Conservation (phyloP, 768 basidiomycete genomes). For the Collybia mongolica region DNA sequence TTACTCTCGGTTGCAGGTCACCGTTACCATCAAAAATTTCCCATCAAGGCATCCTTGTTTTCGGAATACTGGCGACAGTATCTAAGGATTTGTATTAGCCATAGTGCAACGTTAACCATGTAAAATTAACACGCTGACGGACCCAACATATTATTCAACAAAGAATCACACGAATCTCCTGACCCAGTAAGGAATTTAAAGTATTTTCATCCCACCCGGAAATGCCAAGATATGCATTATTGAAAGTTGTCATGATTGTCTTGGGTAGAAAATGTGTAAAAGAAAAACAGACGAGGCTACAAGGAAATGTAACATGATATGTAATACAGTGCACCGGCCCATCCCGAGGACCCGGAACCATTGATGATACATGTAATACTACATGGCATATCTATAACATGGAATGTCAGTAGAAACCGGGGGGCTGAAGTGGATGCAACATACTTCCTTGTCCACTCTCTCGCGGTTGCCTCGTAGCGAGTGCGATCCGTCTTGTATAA, state of each 20-base stretch:
- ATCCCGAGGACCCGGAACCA: slow-evolving; percentile 7
- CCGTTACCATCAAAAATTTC: no score
- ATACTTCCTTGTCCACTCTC: slow-evolving; percentile 99
- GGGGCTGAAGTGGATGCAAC: slow-evolving; percentile 2
- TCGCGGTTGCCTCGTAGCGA: slow-evolving; percentile 95
- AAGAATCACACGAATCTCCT: no score
- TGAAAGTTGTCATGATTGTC: slow-evolving; percentile 17
- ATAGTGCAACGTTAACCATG: no score
- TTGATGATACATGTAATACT: slow-evolving; percentile 23
- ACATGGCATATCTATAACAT: slow-evolving; percentile 50
- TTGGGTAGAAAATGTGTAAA: slow-evolving; percentile 15
- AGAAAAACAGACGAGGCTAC: slow-evolving; percentile 13
- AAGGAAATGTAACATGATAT: slow-evolving; percentile 17
- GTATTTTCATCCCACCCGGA: no score
- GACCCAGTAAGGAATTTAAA: no score
- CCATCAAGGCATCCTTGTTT: no score
- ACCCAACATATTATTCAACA: no score
- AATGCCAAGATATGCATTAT: background rate
- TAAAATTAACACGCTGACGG: no score
- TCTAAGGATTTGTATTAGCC: no score
- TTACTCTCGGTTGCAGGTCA: no score
- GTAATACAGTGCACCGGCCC: slow-evolving; percentile 17
- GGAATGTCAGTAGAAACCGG: slow-evolving; percentile 5
- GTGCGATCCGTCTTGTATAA: slow-evolving; percentile 99
- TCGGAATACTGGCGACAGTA: no score